Base-by-base conservation (phyloP, 306 rosid species). In the Rosa rugosa region DNA sequence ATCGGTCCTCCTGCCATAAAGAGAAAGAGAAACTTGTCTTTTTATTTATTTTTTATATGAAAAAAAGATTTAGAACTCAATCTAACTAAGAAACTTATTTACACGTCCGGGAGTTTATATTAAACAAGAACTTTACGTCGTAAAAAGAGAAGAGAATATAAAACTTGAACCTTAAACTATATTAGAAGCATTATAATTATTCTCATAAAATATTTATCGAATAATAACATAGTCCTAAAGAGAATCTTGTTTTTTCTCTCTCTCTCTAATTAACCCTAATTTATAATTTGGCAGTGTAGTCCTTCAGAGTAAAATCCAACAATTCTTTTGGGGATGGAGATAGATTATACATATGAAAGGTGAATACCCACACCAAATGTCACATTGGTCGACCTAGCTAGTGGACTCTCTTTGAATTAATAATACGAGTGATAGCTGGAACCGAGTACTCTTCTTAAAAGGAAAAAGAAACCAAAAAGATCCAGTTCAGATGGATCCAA, bases 401-500 rank as follows among this genome's bases (percentile, higher is more conserved):
- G 25, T 38, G 36, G 77, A 16, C 25, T 38, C 12, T 54, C 20
- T 22, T 9, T 71, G 16, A 16, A 34, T 36, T 38, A 63, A 25
- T 46, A 71, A 67, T 67, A 67, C 72, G 44, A 62, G 64, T 75
- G 59, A 75, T 27, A 75, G 79, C 71, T 75, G 79, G 79, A 75
- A 25, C 45, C 79, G 12, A 41, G 63, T 20, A 17, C 34, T 16
- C 59, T 75, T 49, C 50, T n/a, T n/a, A 12, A 73, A 60, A 12
- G 5, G 36, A 5, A 44, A 31, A 22, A 0, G 25, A 23, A 18
- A 45, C 71, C 42, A 75, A 25, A 60, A 23, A n/a, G 3, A 27
- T 42, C 70, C 79, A 44, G 25, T 27, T 45, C 59, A 75, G 31
- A 45, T 44, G 59, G 25, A 44, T 25, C 70, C 71, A 25, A 75